Evolutionary conservation across 176 grass and related monocot genomes (phyloP).

Genomic region (Ensete glaucum): DNA sequence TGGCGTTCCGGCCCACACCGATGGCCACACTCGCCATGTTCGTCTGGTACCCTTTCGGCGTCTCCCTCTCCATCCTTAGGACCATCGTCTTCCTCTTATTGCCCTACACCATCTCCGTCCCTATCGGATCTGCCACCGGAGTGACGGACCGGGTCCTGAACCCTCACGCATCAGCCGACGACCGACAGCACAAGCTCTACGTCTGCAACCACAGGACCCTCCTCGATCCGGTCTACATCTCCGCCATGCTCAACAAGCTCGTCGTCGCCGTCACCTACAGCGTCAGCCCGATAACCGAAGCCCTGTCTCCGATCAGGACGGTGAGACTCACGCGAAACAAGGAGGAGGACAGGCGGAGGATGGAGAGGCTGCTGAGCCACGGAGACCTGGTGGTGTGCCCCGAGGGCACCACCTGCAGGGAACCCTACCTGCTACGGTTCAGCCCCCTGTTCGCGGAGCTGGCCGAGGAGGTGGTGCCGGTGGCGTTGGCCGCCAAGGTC

Average conservation of each 20-base stretch:
- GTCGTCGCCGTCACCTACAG: conserved; percentile 54
- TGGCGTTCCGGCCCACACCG: conserved; percentile 54
- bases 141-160: conserved; percentile 5
- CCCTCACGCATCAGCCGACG: conserved; percentile 1
- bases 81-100: conserved; percentile 22
- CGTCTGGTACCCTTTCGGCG: conserved; percentile 55
- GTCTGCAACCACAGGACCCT: conserved; percentile 81
- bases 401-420: conserved; percentile 69
- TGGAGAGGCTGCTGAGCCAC: conserved; percentile 18
- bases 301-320: conserved; percentile 56
- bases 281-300: conserved; percentile 58
- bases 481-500: conserved; percentile 43
- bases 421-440: conserved; percentile 75
- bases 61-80: conserved; percentile 32
- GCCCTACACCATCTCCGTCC: conserved; percentile 34
- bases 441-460: conserved; percentile 74
- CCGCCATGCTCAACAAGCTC: conserved; percentile 10
- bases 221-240: conserved; percentile 49
- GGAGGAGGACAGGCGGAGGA: conserved; percentile 36
- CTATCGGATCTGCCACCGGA: conserved; percentile 41
- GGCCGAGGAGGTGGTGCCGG: conserved; percentile 32
- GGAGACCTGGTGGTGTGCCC: conserved; percentile 67
- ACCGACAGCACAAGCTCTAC: conserved; percentile 19
- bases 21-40: conserved; percentile 42
- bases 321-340: conserved; percentile 53